These are phyloP conservation scores for Tylopilus sp. DNA, from an alignment of 768 basidiomycete species.

Conservation along the genomic window DNA sequence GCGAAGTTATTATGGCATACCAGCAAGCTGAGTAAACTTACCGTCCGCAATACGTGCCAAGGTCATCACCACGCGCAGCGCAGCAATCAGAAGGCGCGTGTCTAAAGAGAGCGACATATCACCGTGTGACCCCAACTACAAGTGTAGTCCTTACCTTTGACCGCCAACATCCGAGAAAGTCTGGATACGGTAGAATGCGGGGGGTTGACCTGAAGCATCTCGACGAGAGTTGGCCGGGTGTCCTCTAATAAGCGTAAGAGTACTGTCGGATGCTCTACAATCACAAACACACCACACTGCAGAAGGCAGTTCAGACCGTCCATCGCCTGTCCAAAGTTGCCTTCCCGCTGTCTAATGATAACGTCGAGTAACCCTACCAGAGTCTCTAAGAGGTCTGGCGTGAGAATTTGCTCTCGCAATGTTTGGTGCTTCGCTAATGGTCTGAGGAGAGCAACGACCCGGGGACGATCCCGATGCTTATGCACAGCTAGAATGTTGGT, in stretches of 20 bases:
- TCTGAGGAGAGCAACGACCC: constrained; percentile 19
- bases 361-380: constrained; percentile 13
- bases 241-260: constrained; percentile 7
- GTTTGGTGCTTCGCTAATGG: constrained; percentile 16
- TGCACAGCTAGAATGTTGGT: constrained; percentile 1
- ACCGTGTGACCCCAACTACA: neutral
- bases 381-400: constrained; percentile 5
- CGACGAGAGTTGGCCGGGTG: constrained; percentile 3
- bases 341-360: neutral
- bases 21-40: neutral
- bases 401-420: constrained; percentile 17
- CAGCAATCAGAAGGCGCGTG: constrained; percentile 5
- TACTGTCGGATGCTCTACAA: neutral
- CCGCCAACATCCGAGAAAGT: constrained; percentile 12
- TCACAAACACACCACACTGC: constrained; percentile 12
- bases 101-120: constrained; percentile 5
- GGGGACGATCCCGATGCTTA: constrained; percentile 16
- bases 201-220: neutral
- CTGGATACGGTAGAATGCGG: neutral
- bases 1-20: too few relatives aligned
- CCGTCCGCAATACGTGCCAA: constrained; percentile 20
- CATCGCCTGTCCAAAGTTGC: constrained; percentile 21
- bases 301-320: constrained; percentile 18
- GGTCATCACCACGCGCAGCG: constrained; percentile 16
- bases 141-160: constrained; percentile 3